Percentiles rank a stretch among this genome's conserved stretches.
These are phyloP conservation scores for Trichoderma sp. DNA, from an alignment of 2,329 filamentous ascomycete genomes.

Conservation along the genomic window DNA sequence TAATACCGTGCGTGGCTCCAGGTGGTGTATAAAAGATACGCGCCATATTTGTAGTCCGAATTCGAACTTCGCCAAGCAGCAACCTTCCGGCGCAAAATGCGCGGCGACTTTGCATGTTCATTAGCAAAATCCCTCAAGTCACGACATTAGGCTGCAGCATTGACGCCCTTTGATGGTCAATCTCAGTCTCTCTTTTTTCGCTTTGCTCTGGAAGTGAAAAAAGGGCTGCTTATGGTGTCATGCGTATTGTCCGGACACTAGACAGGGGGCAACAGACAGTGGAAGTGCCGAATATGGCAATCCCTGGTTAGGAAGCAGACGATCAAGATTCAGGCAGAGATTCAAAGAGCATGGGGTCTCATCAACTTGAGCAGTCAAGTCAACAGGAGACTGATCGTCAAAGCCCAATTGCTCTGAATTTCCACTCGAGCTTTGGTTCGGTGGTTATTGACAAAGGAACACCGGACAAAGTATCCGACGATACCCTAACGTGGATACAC, in stretches of 20 bases:
- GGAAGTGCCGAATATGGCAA: background rate
- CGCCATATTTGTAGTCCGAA: background rate
- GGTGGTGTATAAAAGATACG: background rate
- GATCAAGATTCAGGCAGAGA: background rate
- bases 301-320: background rate
- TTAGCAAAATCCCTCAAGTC: background rate
- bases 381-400: background rate
- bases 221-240: background rate
- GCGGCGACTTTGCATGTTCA: background rate
- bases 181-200: background rate
- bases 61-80: background rate
- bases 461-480: background rate
- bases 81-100: background rate
- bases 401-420: background rate
- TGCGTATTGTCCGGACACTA: background rate
- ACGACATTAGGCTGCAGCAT: background rate
- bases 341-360: background rate
- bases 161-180: background rate
- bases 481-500: background rate
- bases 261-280: background rate
- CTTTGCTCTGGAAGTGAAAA: background rate
- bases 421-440: background rate
- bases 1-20: background rate
- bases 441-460: background rate
- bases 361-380: background rate